Evolutionary conservation across 1,284 basidiomycete genomes (phyloP), one percentile per base, ranked within the genome.

Genomic region (Malassezia sp.): DNA sequence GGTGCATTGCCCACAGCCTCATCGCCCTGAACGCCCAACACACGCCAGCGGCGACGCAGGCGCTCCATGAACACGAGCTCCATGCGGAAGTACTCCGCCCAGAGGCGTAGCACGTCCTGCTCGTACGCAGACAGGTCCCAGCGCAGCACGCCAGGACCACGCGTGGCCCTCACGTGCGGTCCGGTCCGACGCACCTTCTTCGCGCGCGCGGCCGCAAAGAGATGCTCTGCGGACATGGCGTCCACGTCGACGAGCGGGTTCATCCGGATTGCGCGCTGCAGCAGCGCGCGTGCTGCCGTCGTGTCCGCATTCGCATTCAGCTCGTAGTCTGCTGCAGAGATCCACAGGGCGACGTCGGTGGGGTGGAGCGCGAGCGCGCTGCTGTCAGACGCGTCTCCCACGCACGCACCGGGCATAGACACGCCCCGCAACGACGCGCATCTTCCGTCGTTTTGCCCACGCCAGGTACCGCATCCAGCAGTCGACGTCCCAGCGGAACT

Each of bases 401-500:
- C 14, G 8, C 27, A 28, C 27, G 27, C 14, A 28, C 27, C 85
- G 85, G 42, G 58, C 45, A 28, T 42, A 58, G 26, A 67, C 46
- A n/a, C 64, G 48, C 5, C 83, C 82, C 3, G 87, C 84, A 10
- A 91, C 76, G 45, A 84, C 80, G 11, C 80, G 76, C 57, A 89
- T 88, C 4, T 82, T 80, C 66, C 85, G 80, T 35, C 79, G 77
- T 67, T 84, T 82, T 1, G 87, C 87, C 28, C 85, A 78, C 52
- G 84, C 77, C 48, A 91, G 80, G 65, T 93, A 93, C 52, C 87
- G 81, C 39, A 84, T 74, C 89, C 89, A 95, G 1, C 89, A 76
- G 1, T 78, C 80, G 5, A 91, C 76, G 63, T 93, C 88, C 14
- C 78, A 78, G 63, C 87, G 87, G 77, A 93, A 91, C 67, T 83